phyloP scores from a whole-genome alignment of 2,329 filamentous ascomycete genomes.

The Tolypocladium album region DNA sequence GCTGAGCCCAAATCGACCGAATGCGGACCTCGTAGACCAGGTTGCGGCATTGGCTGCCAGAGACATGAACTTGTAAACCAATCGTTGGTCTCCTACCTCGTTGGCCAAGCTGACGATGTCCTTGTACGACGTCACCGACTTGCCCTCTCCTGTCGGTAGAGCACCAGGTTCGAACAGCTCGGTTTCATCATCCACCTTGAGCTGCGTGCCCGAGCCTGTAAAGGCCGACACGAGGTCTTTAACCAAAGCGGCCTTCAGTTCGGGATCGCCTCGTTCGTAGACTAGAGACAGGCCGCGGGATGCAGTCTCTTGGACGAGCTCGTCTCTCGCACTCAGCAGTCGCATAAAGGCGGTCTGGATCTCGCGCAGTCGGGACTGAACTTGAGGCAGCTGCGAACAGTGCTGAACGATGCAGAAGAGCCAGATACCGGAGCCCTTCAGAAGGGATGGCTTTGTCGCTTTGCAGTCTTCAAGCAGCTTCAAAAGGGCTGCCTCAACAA shows the following conservation, averaged over 20 bases:
- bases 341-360: slow-evolving; percentile 83
- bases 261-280: slow-evolving; percentile 81
- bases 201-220: slow-evolving; percentile 61
- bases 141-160: slow-evolving; percentile 80
- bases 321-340: slow-evolving; percentile 78
- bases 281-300: slow-evolving; percentile 85
- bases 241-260: slow-evolving; percentile 71
- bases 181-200: slow-evolving; percentile 83
- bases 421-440: slow-evolving; percentile 93
- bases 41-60: slow-evolving; percentile 91
- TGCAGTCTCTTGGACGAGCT: slow-evolving; percentile 91
- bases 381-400: slow-evolving; percentile 65
- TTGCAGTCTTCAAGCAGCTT: slow-evolving; percentile 70
- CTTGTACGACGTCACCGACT: slow-evolving; percentile 88
- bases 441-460: slow-evolving; percentile 75
- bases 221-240: slow-evolving; percentile 83
- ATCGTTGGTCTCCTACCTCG: slow-evolving; percentile 86
- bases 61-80: slow-evolving; percentile 99
- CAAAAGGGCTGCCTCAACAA: slow-evolving; percentile 49
- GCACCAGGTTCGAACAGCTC: slow-evolving; percentile 89
- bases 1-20: slow-evolving; percentile 86
- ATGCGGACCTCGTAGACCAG: slow-evolving; percentile 94
- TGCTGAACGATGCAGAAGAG: slow-evolving; percentile 84
- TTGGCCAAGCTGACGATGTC: slow-evolving; percentile 94
- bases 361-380: slow-evolving; percentile 64